These are phyloP conservation scores for Candida chauliodis DNA, from an alignment of 805 yeast species.

Conservation along the genomic window DNA sequence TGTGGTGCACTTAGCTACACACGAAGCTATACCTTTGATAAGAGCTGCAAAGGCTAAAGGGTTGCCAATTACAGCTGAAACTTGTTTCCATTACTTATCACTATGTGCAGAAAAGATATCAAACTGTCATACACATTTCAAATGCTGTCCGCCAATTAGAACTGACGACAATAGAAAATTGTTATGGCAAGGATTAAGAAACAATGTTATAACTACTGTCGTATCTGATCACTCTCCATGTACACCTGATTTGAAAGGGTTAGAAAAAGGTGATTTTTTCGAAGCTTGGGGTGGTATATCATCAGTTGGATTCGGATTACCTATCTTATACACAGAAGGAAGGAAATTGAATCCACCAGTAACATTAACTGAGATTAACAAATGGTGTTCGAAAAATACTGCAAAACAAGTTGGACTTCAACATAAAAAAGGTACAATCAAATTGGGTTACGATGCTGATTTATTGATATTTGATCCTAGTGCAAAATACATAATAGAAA, in stretches of 20 bases:
- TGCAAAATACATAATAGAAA: conserved; percentile 45
- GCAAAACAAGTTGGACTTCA: conserved; percentile 80
- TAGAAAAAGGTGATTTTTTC: conserved; percentile 81
- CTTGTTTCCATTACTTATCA: conserved; percentile 89
- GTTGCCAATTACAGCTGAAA: conserved; percentile 77
- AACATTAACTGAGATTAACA: conserved; percentile 56
- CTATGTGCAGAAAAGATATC: conserved; percentile 76
- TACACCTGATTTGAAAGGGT: conserved; percentile 82
- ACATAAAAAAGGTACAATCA: conserved; percentile 68
- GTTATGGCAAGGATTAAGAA: conserved; percentile 75
- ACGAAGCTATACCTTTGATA: conserved; percentile 75
- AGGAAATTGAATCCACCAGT: conserved; percentile 48
- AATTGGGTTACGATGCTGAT: conserved; percentile 83
- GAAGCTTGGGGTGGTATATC: conserved; percentile 97
- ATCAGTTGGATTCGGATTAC: conserved; percentile 87
- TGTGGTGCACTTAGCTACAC: conserved; percentile 86
- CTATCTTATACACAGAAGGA: conserved; percentile 77
- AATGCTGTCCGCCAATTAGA: conserved; percentile 95
- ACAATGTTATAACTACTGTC: conserved; percentile 70
- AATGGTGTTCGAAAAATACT: conserved; percentile 82
- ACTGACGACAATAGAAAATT: conserved; percentile 63
- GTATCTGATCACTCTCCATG: conserved; percentile 97
- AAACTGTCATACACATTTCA: conserved; percentile 74
- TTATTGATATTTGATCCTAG: conserved; percentile 75
- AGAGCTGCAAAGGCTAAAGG: conserved; percentile 56